These are phyloP conservation scores for Aleurites moluccanus DNA, from an alignment of 441 rosid genomes.

Conservation along the genomic window DNA sequence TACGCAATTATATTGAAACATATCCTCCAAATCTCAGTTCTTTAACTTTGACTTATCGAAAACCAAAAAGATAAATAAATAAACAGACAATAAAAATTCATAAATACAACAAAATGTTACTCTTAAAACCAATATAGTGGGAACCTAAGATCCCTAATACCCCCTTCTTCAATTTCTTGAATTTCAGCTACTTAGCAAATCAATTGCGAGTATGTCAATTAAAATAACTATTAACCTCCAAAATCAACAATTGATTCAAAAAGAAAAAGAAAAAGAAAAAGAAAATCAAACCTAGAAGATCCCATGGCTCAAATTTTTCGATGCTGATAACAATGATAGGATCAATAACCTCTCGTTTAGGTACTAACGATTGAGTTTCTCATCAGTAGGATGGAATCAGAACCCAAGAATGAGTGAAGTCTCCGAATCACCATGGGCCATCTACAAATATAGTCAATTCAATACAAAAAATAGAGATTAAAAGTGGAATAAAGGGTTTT, in stretches of 20 bases:
- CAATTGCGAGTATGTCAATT: no score
- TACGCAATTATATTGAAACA: no score
- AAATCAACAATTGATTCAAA: background rate
- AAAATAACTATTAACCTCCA: background rate
- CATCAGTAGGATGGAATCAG: slow-evolving; percentile 94
- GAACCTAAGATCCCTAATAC: background rate
- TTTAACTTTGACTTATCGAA: slow-evolving; percentile 81
- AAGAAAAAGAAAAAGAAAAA: no score
- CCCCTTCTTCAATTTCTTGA: background rate
- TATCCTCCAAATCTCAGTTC: slow-evolving; percentile 94
- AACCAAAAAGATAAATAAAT: no score
- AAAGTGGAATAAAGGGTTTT: no score
- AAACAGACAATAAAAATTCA: no score
- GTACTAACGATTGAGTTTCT: slow-evolving; percentile 87
- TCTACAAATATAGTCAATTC: slow-evolving; percentile 13
- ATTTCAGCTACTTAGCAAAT: background rate
- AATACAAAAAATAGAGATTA: background rate
- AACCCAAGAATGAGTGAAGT: slow-evolving; percentile 88
- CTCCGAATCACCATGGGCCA: slow-evolving; percentile 53
- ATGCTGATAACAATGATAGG: slow-evolving; percentile 75
- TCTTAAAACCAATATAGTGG: background rate
- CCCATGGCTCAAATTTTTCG: slow-evolving; percentile 86
- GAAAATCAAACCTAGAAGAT: no score
- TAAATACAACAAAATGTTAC: no score
- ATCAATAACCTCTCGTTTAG: slow-evolving; percentile 76